Evolutionary conservation across 805 yeast genomes (phyloP).

Genomic region (Starmerella apis): DNA sequence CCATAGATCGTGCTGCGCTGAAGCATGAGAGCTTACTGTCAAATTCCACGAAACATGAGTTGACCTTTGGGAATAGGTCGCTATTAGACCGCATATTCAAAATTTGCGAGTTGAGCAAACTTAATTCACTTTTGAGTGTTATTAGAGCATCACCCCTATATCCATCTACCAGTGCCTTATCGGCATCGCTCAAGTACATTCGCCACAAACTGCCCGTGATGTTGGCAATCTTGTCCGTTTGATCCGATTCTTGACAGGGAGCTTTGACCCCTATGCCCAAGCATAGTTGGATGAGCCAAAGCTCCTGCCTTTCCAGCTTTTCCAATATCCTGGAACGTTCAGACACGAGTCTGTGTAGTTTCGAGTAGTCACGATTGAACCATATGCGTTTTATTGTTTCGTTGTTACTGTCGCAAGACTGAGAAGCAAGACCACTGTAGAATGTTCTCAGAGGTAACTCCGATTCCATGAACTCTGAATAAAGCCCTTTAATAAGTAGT

Average conservation of each 20-base stretch:
- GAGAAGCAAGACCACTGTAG: conserved; percentile 38
- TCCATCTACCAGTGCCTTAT: conserved; percentile 27
- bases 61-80: conserved; percentile 27
- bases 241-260: background rate
- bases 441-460: conserved; percentile 45
- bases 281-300: conserved; percentile 33
- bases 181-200: conserved; percentile 46
- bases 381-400: conserved; percentile 50
- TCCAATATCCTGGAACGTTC: conserved; percentile 29
- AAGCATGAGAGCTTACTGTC: conserved; percentile 47
- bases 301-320: conserved; percentile 36
- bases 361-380: conserved; percentile 43
- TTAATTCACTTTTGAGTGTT: conserved; percentile 52
- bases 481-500: conserved; percentile 13
- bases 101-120: conserved; percentile 54
- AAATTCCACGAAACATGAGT: conserved; percentile 50
- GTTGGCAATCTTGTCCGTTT: conserved; percentile 9
- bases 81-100: conserved; percentile 43
- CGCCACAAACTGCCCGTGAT: conserved; percentile 26
- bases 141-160: conserved; percentile 34
- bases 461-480: conserved; percentile 38
- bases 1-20: conserved; percentile 42
- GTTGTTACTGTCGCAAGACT: conserved; percentile 22
- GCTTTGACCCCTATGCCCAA: conserved; percentile 20
- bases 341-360: conserved; percentile 31